Evolutionary conservation across 169 alveolate species (phyloP), one percentile per base, ranked within the genome.

Genomic region (Babesia bigemina): DNA sequence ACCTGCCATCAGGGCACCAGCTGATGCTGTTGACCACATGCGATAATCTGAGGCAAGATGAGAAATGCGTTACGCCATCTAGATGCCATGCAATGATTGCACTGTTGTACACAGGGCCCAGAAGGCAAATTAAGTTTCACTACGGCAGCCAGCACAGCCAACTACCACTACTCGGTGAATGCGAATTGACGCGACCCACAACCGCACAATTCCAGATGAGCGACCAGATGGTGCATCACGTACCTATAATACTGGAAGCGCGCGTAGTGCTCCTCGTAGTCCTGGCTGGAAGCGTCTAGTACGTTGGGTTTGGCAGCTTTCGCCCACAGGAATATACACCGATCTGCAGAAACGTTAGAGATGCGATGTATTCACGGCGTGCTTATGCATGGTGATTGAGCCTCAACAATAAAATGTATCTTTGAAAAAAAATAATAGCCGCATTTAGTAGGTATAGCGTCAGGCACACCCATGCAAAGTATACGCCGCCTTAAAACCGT

Each of bases 211-310:
- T 3, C 61, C 61, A 53, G 3, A 53, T 21, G 2, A 14, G 17
- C 61, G 16, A 21, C 17, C 36, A 6, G 61, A 9, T 16, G 3
- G 21, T 53, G 16, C 8, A 11, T 47, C 39, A 86, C 84, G 28
- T 76, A 91, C 93, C 95, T 83, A 70, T 75, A 92, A 58, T 88
- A 86, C 11, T 91, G 92, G 59, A 88, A 85, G 24, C 90, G 70
- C 19, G 88, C 52, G 91, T 94, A 92, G 87, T 90, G 86, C 60
- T 92, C 95, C 60, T 88, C 91, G 76, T 79, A 90, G 63, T 91
- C 92, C 58, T 85, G 87, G 22, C 84, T 53, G n/a, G 70, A 67
- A 19, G 84, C 95, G 59, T 87, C 84, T 28, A 90, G 86, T 26
- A 76, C 71, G 26, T 90, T 91, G 36, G 67, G 73, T 12, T 89